Base-by-base conservation (phyloP, 2,329 filamentous ascomycete species). In the Pleoardoris graminearum region DNA sequence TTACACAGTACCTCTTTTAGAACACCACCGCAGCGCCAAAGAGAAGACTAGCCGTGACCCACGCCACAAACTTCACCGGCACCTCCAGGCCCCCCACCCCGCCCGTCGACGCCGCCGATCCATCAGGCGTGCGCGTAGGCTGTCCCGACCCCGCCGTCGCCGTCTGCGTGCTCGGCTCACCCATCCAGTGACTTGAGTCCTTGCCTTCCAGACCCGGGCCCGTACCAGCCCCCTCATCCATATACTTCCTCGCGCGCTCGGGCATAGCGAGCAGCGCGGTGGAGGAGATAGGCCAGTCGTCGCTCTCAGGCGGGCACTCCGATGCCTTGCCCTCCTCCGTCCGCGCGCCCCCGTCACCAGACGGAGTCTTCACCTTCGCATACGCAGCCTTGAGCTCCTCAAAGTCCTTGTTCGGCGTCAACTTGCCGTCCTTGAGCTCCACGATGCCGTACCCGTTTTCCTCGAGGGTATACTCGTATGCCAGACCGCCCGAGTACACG, bases 401-500 rank as follows among this genome's bases (percentile, higher is more conserved):
- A 72, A 88, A 96, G 67, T 93, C 89, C 23, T 74, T 62, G 37
- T 82, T 78, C 57, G 87, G 81, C 39, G 76, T 76, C 53, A 89
- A 81, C 19, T 76, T 72, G 67, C 75, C 69, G 61, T 81, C 80
- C 25, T 73, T 70, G 67, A 94, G 79, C 51, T 84, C 77, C 68
- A 92, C 91, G 57, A 96, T 87, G 63, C 92, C 93, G 75, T 85
- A 97, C 42, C 85, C 80, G 77, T 87, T 73, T 39, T 65, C 64
- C 62, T 74, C 71, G 64, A 88, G 78, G 11, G 89, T 87, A 80
- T 96, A 99, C 77, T 97, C 93, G 79, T 97, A 97, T 72, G 96
- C 89, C 35, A 99, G 83, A 72, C 94, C 94, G 67, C 94, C 93
- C 33, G 92, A 97, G 83, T 96, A 97, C 67, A 97, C 91, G 16